These are phyloP conservation scores for Ceratocystis cacaofunesta DNA, from an alignment of 2,329 filamentous ascomycete genomes.

Conservation along the genomic window DNA sequence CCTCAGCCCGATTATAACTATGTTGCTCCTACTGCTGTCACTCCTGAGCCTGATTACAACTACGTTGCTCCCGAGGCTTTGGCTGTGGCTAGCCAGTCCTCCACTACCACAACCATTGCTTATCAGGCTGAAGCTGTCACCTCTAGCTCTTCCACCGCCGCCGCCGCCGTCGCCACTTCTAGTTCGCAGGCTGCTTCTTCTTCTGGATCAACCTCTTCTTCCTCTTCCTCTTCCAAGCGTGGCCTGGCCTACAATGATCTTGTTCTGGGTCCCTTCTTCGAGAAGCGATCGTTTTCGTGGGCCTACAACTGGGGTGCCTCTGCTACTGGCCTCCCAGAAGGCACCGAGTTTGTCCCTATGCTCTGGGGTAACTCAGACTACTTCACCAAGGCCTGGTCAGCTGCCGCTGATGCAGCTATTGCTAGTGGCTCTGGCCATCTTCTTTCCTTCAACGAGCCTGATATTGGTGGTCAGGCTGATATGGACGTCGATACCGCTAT, in stretches of 20 bases:
- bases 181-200: slow-evolving; percentile 17
- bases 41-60: not conserved
- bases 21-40: not conserved
- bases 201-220: slow-evolving; percentile 11
- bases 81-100: slow-evolving; percentile 18
- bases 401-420: slow-evolving; percentile 37
- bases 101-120: slow-evolving; percentile 17
- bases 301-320: slow-evolving; percentile 53
- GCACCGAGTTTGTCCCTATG: slow-evolving; percentile 49
- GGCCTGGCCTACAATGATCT: slow-evolving; percentile 52
- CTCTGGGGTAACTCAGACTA: slow-evolving; percentile 40
- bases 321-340: slow-evolving; percentile 28
- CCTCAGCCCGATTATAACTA: not conserved
- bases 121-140: slow-evolving; percentile 17
- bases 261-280: slow-evolving; percentile 37
- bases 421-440: slow-evolving; percentile 39
- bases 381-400: slow-evolving; percentile 36
- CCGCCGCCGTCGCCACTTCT: slow-evolving; percentile 15
- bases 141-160: slow-evolving; percentile 13
- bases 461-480: slow-evolving; percentile 45
- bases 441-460: slow-evolving; percentile 60
- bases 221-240: slow-evolving; percentile 36
- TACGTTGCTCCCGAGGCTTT: slow-evolving; percentile 4
- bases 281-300: slow-evolving; percentile 32
- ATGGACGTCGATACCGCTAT: slow-evolving; percentile 38